phyloP scores from a whole-genome alignment of 2,329 filamentous ascomycete genomes.

The Ophiostoma montium region DNA sequence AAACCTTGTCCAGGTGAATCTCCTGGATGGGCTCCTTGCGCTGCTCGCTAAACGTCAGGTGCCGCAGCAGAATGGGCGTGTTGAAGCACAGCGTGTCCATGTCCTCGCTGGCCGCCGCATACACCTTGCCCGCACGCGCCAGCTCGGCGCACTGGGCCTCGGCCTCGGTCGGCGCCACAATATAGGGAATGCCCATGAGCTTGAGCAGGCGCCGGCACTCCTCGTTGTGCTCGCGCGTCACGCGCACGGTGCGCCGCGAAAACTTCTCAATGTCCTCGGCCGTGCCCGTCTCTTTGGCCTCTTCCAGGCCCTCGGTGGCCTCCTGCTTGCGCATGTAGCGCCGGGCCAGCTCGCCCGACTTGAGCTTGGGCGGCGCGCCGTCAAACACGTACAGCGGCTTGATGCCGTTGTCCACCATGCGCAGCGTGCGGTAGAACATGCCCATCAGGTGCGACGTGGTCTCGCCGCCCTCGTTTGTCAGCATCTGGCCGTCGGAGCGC shows the following conservation, averaged over 20 bases:
- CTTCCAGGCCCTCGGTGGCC: slow-evolving; percentile 77
- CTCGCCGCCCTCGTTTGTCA: slow-evolving; percentile 88
- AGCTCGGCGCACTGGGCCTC: slow-evolving; percentile 92
- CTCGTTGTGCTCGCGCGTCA: slow-evolving; percentile 91
- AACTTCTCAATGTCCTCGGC: slow-evolving; percentile 98
- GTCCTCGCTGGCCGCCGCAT: slow-evolving; percentile 90
- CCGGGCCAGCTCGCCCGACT: slow-evolving; percentile 92
- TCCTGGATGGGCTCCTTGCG: slow-evolving; percentile 96
- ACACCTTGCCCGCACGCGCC: slow-evolving; percentile 85
- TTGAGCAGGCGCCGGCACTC: slow-evolving; percentile 85
- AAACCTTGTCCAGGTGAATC: slow-evolving; percentile 73
- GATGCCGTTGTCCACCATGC: slow-evolving; percentile 97
- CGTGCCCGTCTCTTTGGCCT: slow-evolving; percentile 93
- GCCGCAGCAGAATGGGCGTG: slow-evolving; percentile 74
- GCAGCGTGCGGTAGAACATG: slow-evolving; percentile 97
- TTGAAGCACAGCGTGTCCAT: slow-evolving; percentile 99
- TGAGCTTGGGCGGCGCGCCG: slow-evolving; percentile 89
- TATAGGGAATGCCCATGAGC: slow-evolving; percentile 92
- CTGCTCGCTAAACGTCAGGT: slow-evolving; percentile 94
- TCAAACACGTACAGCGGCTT: slow-evolving; percentile 98
- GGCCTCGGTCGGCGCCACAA: slow-evolving; percentile 89
- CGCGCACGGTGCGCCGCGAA: slow-evolving; percentile 78
- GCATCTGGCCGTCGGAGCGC: slow-evolving; percentile 88
- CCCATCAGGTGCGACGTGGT: slow-evolving; percentile 98
- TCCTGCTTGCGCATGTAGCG: slow-evolving; percentile 91